Evolutionary conservation across 2,329 filamentous ascomycete genomes (phyloP), one percentile per base, ranked within the genome.

Genomic region (Cordyceps tenuipes): DNA sequence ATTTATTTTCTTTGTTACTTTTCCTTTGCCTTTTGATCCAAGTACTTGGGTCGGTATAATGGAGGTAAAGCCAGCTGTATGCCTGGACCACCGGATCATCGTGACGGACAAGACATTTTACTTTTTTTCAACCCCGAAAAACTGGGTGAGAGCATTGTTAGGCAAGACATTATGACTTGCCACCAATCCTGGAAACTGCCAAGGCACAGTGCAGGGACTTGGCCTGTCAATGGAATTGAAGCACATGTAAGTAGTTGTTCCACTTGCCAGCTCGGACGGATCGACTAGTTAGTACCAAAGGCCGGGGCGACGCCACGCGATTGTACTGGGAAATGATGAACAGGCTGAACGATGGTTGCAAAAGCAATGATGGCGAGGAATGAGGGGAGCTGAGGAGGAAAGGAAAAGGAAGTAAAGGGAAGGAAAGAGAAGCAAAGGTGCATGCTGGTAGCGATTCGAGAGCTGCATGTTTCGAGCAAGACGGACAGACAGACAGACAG

Each of bases 31-130:
- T 17, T 13, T 21, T 9, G 2, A n/a, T n/a, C 23, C 10, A 29
- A 29, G 29, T 15, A 15, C 34, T 17, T 5, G 21, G 21, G 36
- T 50, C 10, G n/a, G 13, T 23, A 52, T 8, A 29, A 29, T 19
- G 43, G 5, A 46, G 52, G 12, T 8, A 41, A 15, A 8, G 39
- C 34, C 12, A 9, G 17, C 10, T 13, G 49, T n/a, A 23, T 4
- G 34, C n/a, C 31, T 15, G 26, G 13, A 13, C 43, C 19, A 39
- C 44, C 51, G 46, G 59, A 61, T 47, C 58, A 46, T 46, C 34
- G 55, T 34, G 31, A 36, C 31, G 46, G 52, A 17, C 56, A n/a
- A 61, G 59, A 56, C 53, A 17, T 26, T 61, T 56, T 56, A 36
- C 59, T 61, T 61, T 61, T 52, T 52, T 52, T 39, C 19, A 23